Percentiles rank a stretch among this genome's conserved stretches.
Conservation (phyloP, 2,329 filamentous ascomycete species). For the Xylogone sp. region DNA sequence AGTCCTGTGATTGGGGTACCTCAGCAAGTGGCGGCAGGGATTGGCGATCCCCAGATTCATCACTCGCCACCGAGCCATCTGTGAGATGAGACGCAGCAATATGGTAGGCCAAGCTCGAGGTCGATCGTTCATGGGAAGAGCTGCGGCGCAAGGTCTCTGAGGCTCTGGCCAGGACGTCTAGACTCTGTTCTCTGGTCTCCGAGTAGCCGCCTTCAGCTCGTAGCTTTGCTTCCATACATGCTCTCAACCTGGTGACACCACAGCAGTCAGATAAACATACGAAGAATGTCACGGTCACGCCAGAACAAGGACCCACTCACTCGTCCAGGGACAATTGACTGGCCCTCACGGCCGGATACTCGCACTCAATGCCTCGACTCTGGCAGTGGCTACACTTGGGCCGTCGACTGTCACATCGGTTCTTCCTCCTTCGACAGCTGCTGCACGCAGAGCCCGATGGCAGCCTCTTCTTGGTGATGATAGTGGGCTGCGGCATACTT, state of each 20-base stretch:
- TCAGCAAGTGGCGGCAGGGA: neutral
- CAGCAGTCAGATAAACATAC: neutral
- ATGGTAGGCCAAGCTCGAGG: neutral
- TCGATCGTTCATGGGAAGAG: neutral
- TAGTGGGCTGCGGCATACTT: neutral
- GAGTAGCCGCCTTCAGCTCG: neutral
- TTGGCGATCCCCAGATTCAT: neutral
- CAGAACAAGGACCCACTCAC: neutral
- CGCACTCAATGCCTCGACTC: neutral
- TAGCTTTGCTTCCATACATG: neutral
- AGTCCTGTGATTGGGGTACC: neutral
- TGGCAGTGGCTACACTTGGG: neutral
- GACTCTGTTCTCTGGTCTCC: neutral
- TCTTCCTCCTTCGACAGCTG: neutral
- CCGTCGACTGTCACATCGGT: neutral
- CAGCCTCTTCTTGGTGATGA: neutral
- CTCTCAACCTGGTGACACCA: neutral
- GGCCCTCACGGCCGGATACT: neutral
- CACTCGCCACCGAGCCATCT: neutral
- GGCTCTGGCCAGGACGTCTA: neutral
- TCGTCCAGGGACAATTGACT: neutral
- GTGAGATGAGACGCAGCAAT: neutral
- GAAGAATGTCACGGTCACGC: neutral
- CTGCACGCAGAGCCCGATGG: neutral
- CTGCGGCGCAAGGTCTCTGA: neutral